Percentiles rank a stretch among this genome's conserved stretches.
These are phyloP conservation scores for Saprolegnia parasitica DNA, from an alignment of 352 stramenopile genomes.

Conservation along the genomic window DNA sequence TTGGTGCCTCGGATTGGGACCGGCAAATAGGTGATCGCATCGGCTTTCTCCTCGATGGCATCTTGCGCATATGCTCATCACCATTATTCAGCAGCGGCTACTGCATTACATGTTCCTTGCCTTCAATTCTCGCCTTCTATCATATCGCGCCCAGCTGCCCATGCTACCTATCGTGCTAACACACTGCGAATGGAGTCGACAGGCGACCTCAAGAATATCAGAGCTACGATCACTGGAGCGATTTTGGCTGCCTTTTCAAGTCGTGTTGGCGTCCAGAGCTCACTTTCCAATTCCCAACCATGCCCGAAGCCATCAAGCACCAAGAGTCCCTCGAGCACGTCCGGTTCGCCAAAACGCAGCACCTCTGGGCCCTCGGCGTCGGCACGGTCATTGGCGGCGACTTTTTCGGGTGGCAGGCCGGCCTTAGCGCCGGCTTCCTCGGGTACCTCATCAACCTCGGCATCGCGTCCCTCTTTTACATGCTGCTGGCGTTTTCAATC, in stretches of 20 bases:
- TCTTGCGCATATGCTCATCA: too few species aligned
- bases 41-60: too few species aligned
- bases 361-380: conserved; percentile 59
- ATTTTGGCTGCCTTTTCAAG: background rate
- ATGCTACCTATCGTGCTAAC: background rate
- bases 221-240: background rate
- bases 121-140: too few species aligned
- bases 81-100: too few species aligned
- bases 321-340: background rate
- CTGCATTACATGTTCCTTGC: too few species aligned
- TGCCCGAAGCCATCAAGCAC: conserved; percentile 1
- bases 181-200: background rate
- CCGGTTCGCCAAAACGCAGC: conserved; percentile 51
- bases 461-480: conserved; percentile 52
- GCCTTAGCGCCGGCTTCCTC: conserved; percentile 48
- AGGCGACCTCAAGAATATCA: background rate
- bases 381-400: conserved; percentile 57
- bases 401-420: conserved; percentile 60
- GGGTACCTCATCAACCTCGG: conserved; percentile 51
- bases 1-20: too few species aligned
- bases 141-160: too few species aligned
- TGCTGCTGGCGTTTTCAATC: conserved; percentile 61
- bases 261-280: background rate
- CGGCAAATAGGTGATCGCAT: too few species aligned
- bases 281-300: background rate